phyloP scores from a whole-genome alignment of 495 filamentous ascomycete species.

The Alectoria sarmentosa region DNA sequence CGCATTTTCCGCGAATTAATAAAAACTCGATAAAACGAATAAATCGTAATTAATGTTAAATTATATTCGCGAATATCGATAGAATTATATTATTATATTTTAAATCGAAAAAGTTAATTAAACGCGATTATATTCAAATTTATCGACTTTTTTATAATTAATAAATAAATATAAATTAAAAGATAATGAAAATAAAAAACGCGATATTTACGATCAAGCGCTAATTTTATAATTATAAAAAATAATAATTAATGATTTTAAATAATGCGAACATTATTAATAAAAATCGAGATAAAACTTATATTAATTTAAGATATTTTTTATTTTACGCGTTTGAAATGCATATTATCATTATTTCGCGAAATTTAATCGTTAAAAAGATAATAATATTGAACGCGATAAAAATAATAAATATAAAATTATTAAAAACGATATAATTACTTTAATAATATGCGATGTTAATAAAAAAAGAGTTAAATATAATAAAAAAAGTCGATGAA shows the following conservation, averaged over 20 bases:
- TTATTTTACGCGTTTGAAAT: neutral
- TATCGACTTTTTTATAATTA: slow-evolving; percentile 3
- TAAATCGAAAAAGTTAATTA: slow-evolving; percentile 16
- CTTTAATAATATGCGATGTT: slow-evolving; percentile 5
- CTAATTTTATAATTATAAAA: slow-evolving; percentile 10
- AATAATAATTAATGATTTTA: slow-evolving; percentile 11
- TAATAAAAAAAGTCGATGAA: slow-evolving; percentile 2
- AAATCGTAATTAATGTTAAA: slow-evolving; percentile 25
- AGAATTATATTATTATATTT: slow-evolving; percentile 21
- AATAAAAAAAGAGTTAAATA: neutral
- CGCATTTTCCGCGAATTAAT: neutral
- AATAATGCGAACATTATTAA: slow-evolving; percentile 2
- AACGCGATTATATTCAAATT: slow-evolving; percentile 10
- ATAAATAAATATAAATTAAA: neutral
- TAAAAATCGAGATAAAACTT: neutral
- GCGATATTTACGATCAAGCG: slow-evolving; percentile 12
- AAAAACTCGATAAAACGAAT: slow-evolving; percentile 21
- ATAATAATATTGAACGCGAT: slow-evolving; percentile 6
- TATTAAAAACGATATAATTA: slow-evolving; percentile 4
- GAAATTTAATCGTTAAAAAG: slow-evolving; percentile 1
- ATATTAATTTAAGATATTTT: neutral
- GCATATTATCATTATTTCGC: slow-evolving; percentile 7
- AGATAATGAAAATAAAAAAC: slow-evolving; percentile 13
- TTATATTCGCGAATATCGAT: slow-evolving; percentile 21
- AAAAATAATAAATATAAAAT: neutral